These are phyloP conservation scores for Phialocephala sp. DNA, from an alignment of 2,329 filamentous ascomycete genomes.

Conservation along the genomic window DNA sequence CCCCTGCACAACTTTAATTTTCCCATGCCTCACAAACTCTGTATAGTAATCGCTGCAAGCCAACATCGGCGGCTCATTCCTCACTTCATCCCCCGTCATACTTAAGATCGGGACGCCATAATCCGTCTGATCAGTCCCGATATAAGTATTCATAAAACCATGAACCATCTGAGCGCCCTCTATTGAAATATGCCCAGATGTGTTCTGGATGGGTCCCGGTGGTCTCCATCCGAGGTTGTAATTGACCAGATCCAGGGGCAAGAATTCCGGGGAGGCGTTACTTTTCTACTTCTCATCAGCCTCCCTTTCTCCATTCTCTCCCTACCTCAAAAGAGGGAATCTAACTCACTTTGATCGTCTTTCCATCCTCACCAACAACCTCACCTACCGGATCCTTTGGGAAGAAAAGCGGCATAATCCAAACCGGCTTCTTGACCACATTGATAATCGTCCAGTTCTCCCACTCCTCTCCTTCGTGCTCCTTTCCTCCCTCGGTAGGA, in stretches of 20 bases:
- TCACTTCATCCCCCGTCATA: conserved; percentile 27
- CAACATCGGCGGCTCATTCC: conserved; percentile 64
- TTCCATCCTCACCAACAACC: conserved; percentile 31
- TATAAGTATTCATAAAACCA: conserved; percentile 51
- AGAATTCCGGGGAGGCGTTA: conserved; percentile 62
- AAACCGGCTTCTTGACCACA: conserved; percentile 71
- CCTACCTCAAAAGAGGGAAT: not conserved
- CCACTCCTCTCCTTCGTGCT: not conserved
- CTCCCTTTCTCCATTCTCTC: not conserved
- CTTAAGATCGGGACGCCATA: conserved; percentile 47
- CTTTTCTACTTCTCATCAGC: conserved; percentile 25
- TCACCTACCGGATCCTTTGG: conserved; percentile 36
- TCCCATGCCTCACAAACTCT: conserved; percentile 73
- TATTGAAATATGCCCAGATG: conserved; percentile 66
- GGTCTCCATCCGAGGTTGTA: conserved; percentile 72
- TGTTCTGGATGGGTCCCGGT: conserved; percentile 61
- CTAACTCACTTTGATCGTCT: conserved; percentile 21
- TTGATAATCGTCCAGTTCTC: conserved; percentile 68
- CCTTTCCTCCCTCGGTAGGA: conserved; percentile 44
- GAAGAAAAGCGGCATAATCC: conserved; percentile 67
- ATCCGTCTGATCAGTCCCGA: conserved; percentile 61
- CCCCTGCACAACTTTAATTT: conserved; percentile 52
- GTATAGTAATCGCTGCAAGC: conserved; percentile 74
- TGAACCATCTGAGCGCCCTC: conserved; percentile 63
- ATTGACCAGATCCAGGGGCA: conserved; percentile 74